These are phyloP conservation scores for Aureobasidium lini DNA, from an alignment of 2,329 filamentous ascomycete genomes.

Conservation along the genomic window DNA sequence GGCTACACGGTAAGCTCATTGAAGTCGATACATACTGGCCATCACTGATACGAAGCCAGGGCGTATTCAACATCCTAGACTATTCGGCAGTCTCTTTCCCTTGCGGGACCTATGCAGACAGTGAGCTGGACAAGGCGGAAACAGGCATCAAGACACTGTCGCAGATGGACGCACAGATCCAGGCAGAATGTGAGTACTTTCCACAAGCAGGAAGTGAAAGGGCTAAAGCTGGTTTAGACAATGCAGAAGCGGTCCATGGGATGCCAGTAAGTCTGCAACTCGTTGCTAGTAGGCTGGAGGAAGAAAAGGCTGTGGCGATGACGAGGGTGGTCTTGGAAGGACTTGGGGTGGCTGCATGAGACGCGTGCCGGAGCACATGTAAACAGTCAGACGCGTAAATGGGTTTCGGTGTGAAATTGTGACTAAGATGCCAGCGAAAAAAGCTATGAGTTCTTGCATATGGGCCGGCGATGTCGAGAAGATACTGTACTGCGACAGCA, in stretches of 20 bases:
- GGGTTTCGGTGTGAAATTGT: no score
- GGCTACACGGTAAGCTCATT: conserved; percentile 32
- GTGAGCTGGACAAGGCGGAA: conserved; percentile 28
- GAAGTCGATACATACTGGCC: background rate
- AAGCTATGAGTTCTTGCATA: no score
- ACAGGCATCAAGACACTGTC: conserved; percentile 21
- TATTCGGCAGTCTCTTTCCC: conserved; percentile 41
- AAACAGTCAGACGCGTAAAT: background rate
- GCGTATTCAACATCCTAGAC: conserved; percentile 43
- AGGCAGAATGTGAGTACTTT: conserved; percentile 15
- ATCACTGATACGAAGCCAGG: background rate
- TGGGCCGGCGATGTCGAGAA: no score
- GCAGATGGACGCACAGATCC: conserved; percentile 14
- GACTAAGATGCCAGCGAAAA: no score
- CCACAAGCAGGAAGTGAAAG: background rate
- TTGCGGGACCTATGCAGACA: conserved; percentile 33
- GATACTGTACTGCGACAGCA: background rate
- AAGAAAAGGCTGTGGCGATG: conserved; percentile 37
- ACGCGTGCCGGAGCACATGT: background rate
- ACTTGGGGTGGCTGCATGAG: conserved; percentile 1
- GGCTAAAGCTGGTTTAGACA: conserved; percentile 22
- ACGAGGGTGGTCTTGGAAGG: conserved; percentile 25
- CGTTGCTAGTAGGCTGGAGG: conserved; percentile 33
- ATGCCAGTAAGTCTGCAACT: conserved; percentile 38
- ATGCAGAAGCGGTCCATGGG: conserved; percentile 30